Percentiles rank a stretch among this genome's conserved stretches.
Evolutionary conservation across 148 eudicot species (phyloP).

Genomic region (Chenopodium quinoa): DNA sequence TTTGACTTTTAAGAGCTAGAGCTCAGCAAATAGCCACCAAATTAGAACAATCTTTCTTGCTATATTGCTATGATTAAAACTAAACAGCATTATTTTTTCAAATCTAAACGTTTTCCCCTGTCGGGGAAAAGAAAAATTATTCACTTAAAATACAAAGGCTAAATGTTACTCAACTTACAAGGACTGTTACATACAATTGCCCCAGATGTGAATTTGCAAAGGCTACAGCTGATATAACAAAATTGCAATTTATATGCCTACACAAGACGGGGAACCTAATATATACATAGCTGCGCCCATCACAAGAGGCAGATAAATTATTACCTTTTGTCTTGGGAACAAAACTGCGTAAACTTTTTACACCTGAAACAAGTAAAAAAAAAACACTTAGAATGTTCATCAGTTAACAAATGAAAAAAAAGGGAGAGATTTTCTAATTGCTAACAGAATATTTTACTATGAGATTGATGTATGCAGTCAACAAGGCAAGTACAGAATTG

Average conservation of each 20-base stretch:
- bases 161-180: slow-evolving; percentile 13
- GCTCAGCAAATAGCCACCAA: too few relatives aligned
- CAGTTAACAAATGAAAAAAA: not conserved
- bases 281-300: slow-evolving; percentile 29
- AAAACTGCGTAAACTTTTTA: slow-evolving; percentile 13
- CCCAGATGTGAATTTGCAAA: slow-evolving; percentile 13
- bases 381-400: not conserved
- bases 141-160: not conserved
- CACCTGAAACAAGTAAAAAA: slow-evolving; percentile 25
- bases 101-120: not conserved
- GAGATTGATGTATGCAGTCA: too few relatives aligned
- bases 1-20: not conserved
- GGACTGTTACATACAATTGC: slow-evolving; percentile 24
- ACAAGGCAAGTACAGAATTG: not conserved
- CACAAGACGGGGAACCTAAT: slow-evolving; percentile 18
- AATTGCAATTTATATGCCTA: slow-evolving; percentile 27
- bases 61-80: too few relatives aligned
- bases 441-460: too few relatives aligned
- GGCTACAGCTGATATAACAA: slow-evolving; percentile 25
- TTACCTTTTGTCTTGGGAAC: slow-evolving; percentile 16
- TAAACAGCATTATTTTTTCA: too few relatives aligned
- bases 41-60: too few relatives aligned
- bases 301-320: slow-evolving; percentile 17
- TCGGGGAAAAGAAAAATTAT: slow-evolving; percentile 11
- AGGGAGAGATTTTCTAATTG: too few relatives aligned